Base-by-base conservation (phyloP, 2,329 filamentous ascomycete genomes). In the Xylaria hypoxylon region DNA sequence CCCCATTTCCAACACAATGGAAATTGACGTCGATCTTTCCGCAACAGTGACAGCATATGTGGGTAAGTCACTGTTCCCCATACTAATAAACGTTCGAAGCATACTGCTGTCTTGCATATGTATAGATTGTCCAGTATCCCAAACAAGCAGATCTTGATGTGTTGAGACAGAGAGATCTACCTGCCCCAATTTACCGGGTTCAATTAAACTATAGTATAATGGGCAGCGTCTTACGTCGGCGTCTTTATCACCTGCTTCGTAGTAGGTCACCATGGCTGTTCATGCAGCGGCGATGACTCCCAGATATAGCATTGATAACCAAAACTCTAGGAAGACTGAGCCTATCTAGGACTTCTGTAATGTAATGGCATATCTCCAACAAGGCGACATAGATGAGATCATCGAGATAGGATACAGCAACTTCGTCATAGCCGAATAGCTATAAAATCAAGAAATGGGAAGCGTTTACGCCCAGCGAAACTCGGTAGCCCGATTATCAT, bases 11-110 rank as follows among this genome's bases (percentile, higher is more conserved):
- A 53, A 48, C 11, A 0, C 33, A 38, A 44, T 59, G 55, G 52
- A 48, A 59, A 63, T 63, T 17, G 45, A 59, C 31, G 64, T 56
- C 56, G 55, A 59, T 67, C 64, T 31, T 56, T 59, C 55, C 17
- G 44, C 38, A 45, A 47, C 26, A 19, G 51, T 47, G 50, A 26
- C 26, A 31, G 35, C 28, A 33, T 57, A 51, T 55, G 38, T 61
- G 51, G 52, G 38, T 45, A 42, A 45, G 24, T 53, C 51, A 10
- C 26, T 35, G 10, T 60, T 50, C 44, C 59, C 26, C 58, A 7
- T 45, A 53, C 56, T 50, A 24, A n/a, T n/a, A n/a, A n/a, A n/a
- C 40, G 48, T 28, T 50, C 28, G 19, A 52, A 42, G 61, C 53
- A 48, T 17, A 35, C 15, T 8, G 19, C 22, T 15, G 26, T 24